A percentile compares a stretch with the other conserved stretches of the same genome.
Conservation (phyloP, 2,329 filamentous ascomycete species). For the Trichophyton schoenleinii region DNA sequence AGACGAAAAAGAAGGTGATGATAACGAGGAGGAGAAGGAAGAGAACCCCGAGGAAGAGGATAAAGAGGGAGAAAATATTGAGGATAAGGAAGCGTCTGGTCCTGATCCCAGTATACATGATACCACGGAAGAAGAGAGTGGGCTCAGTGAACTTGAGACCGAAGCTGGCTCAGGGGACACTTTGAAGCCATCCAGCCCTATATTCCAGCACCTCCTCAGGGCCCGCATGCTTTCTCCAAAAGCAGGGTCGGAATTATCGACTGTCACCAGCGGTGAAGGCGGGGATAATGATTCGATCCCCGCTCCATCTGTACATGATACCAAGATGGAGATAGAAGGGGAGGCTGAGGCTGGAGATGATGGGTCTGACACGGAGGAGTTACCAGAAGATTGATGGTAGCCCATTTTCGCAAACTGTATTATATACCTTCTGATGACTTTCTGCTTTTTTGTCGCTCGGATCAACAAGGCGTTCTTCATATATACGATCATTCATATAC, state of each 20-base stretch:
- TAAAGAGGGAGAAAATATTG: conserved; percentile 27
- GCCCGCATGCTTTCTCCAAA: conserved; percentile 12
- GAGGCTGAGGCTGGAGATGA: conserved; percentile 2
- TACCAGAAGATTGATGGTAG: neutral
- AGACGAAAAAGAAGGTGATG: conserved; percentile 4
- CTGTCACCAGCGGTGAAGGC: conserved; percentile 11
- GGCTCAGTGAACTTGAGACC: conserved; percentile 51
- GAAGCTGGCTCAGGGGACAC: conserved; percentile 22
- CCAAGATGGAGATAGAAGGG: conserved; percentile 3
- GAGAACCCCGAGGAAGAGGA: conserved; percentile 36
- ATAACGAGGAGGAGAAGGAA: conserved; percentile 26
- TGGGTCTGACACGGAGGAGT: conserved; percentile 5
- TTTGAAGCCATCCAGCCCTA: neutral
- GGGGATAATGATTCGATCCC: conserved; percentile 10
- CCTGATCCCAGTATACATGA: conserved; percentile 47
- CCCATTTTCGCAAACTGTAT: neutral
- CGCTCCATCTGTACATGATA: conserved; percentile 8
- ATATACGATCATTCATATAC: neutral
- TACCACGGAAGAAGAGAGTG: conserved; percentile 56
- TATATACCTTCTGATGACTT: neutral
- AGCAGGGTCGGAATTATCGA: conserved; percentile 11
- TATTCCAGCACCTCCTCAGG: conserved; percentile 10
- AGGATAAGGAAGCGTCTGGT: conserved; percentile 31
- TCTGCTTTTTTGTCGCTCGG: neutral
- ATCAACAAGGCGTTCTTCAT: neutral